Evolutionary conservation across 768 basidiomycete genomes (phyloP).

Genomic region (Mycena crocata): DNA sequence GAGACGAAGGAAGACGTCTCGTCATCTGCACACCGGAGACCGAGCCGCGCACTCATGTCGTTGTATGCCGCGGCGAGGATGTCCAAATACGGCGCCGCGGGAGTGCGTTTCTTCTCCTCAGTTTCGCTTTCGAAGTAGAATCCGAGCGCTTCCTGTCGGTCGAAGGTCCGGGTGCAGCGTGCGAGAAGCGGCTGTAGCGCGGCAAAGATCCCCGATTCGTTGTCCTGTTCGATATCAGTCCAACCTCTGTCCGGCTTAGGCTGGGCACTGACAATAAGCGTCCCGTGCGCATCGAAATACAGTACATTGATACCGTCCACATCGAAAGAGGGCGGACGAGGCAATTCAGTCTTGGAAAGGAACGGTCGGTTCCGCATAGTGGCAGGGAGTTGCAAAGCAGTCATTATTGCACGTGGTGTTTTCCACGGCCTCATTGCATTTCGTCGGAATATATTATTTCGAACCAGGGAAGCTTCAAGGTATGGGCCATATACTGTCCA

Average conservation of each 20-base stretch:
- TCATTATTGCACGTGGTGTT: too few species aligned
- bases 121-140: constrained; percentile 19
- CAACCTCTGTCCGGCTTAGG: background rate
- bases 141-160: background rate
- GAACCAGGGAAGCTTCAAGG: too few species aligned
- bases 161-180: background rate
- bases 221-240: constrained; percentile 1
- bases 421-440: too few species aligned
- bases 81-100: background rate
- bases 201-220: constrained; percentile 13
- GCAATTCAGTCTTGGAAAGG: background rate
- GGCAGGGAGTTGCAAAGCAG: too few species aligned
- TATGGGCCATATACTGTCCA: too few species aligned
- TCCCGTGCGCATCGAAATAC: constrained; percentile 5
- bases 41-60: background rate
- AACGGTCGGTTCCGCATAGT: too few species aligned
- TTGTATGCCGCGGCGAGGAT: background rate
- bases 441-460: too few species aligned
- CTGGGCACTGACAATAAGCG: background rate
- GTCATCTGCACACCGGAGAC: background rate
- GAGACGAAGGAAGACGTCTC: background rate
- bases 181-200: constrained; percentile 9
- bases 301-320: background rate
- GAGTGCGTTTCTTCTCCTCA: constrained; percentile 3
- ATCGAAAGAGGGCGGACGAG: background rate